phyloP scores from a whole-genome alignment of 1,284 basidiomycete species.

The Ganoderma boninense region DNA sequence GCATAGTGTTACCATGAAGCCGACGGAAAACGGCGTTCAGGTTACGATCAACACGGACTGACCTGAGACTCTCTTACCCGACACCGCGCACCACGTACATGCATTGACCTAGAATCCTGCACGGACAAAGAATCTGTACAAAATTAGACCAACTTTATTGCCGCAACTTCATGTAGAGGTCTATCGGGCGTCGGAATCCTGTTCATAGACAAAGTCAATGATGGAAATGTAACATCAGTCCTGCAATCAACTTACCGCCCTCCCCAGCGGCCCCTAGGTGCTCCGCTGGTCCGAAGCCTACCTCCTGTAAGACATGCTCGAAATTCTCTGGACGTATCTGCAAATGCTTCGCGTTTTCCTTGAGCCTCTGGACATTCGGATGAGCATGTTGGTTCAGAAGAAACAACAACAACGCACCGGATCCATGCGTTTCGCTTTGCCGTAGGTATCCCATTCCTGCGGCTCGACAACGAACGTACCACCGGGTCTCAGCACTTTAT shows the following conservation, averaged over 20 bases:
- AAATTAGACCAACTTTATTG: background rate
- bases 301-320: constrained; percentile 54
- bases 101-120: background rate
- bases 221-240: background rate
- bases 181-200: constrained; percentile 60
- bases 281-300: constrained; percentile 67
- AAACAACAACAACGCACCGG: constrained; percentile 49
- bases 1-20: constrained; percentile 53
- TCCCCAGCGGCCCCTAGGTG: constrained; percentile 65
- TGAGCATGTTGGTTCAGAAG: constrained; percentile 9
- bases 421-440: constrained; percentile 75
- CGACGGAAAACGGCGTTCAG: constrained; percentile 52
- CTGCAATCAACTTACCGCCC: constrained; percentile 52
- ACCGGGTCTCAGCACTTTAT: constrained; percentile 61
- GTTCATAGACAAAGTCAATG: constrained; percentile 5
- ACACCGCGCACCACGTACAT: background rate
- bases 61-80: constrained; percentile 4
- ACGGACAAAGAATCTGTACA: constrained; percentile 2
- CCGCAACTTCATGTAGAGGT: constrained; percentile 50
- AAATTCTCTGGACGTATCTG: constrained; percentile 71
- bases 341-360: constrained; percentile 63
- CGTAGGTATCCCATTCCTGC: constrained; percentile 82
- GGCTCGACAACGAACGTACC: constrained; percentile 79
- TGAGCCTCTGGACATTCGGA: constrained; percentile 52
- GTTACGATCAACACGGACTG: constrained; percentile 49